Evolutionary conservation across 2,329 filamentous ascomycete genomes (phyloP).

Genomic region (Aspergillus oerlinghausenensis): DNA sequence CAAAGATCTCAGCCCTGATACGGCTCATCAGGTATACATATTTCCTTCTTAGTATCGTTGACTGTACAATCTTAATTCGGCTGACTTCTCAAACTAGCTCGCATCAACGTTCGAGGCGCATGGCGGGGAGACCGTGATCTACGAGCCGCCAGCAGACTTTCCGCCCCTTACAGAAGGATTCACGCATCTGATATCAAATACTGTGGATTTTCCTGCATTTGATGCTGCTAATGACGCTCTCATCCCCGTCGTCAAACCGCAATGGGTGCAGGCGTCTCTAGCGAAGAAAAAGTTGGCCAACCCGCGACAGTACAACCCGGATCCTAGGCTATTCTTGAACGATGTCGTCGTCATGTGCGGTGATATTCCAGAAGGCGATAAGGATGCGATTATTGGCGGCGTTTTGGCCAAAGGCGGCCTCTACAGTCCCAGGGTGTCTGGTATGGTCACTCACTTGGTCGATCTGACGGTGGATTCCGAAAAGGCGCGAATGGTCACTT

Average conservation of each 20-base stretch:
- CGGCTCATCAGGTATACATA: slow-evolving; percentile 37
- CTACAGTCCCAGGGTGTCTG: slow-evolving; percentile 67
- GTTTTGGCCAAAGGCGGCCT: slow-evolving; percentile 85
- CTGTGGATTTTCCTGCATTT: slow-evolving; percentile 89
- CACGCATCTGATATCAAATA: slow-evolving; percentile 67
- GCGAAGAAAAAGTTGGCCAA: slow-evolving; percentile 66
- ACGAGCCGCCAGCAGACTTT: slow-evolving; percentile 33
- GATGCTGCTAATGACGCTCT: slow-evolving; percentile 67
- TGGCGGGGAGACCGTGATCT: slow-evolving; percentile 46
- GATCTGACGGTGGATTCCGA: slow-evolving; percentile 71
- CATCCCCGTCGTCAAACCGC: slow-evolving; percentile 76
- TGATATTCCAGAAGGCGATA: slow-evolving; percentile 78
- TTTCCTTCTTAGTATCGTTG: background rate
- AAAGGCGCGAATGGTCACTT: slow-evolving; percentile 54
- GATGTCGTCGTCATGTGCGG: slow-evolving; percentile 78
- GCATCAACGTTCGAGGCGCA: slow-evolving; percentile 43
- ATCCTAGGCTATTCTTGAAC: slow-evolving; percentile 84
- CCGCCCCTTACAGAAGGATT: slow-evolving; percentile 42
- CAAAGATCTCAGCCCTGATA: slow-evolving; percentile 34
- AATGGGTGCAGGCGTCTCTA: slow-evolving; percentile 73
- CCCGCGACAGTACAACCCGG: slow-evolving; percentile 80
- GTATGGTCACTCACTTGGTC: slow-evolving; percentile 81
- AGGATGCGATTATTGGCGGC: slow-evolving; percentile 86
- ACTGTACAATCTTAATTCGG: slow-evolving; percentile 1
- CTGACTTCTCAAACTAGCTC: slow-evolving; percentile 34